These are phyloP conservation scores for Medicago truncatula DNA, from an alignment of 306 rosid genomes.

Conservation along the genomic window DNA sequence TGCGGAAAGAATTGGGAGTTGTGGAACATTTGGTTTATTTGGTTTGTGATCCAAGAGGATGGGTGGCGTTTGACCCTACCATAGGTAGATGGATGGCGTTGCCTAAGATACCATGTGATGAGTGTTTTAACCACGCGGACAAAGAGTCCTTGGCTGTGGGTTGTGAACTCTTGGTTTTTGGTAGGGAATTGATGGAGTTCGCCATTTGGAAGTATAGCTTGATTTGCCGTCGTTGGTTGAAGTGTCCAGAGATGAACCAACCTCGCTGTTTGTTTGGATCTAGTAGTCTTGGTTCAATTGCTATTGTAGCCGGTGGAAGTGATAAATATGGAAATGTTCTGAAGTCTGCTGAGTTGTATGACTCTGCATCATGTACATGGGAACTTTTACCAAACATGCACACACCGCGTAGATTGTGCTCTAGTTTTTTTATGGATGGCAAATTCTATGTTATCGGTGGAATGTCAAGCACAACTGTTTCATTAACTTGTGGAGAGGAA, in stretches of 20 bases:
- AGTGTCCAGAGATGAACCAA: conserved; percentile 77
- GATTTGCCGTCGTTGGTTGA: conserved; percentile 67
- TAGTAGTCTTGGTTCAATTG: conserved; percentile 77
- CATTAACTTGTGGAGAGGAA: conserved; percentile 93
- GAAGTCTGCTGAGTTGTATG: conserved; percentile 77
- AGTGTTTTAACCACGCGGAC: conserved; percentile 90
- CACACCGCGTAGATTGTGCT: conserved; percentile 81
- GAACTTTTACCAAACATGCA: conserved; percentile 80
- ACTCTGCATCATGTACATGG: conserved; percentile 74
- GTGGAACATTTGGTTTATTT: conserved; percentile 85
- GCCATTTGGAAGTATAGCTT: conserved; percentile 87
- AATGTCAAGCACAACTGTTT: conserved; percentile 74
- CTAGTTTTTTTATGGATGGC: conserved; percentile 86
- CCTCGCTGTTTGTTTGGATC: conserved; percentile 96
- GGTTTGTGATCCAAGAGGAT: conserved; percentile 85
- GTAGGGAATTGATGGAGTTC: conserved; percentile 83
- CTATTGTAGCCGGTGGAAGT: conserved; percentile 90
- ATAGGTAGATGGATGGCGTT: conserved; percentile 78
- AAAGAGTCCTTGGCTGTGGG: conserved; percentile 96
- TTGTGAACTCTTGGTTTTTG: conserved; percentile 78
- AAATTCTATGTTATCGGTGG: conserved; percentile 96
- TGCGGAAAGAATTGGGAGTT: conserved; percentile 68
- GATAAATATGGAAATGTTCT: conserved; percentile 78
- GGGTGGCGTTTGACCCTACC: conserved; percentile 75
- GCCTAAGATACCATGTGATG: conserved; percentile 93